Evolutionary conservation across 192 early-diverging fungal species (phyloP).

Genomic region (Coemansia sp.): DNA sequence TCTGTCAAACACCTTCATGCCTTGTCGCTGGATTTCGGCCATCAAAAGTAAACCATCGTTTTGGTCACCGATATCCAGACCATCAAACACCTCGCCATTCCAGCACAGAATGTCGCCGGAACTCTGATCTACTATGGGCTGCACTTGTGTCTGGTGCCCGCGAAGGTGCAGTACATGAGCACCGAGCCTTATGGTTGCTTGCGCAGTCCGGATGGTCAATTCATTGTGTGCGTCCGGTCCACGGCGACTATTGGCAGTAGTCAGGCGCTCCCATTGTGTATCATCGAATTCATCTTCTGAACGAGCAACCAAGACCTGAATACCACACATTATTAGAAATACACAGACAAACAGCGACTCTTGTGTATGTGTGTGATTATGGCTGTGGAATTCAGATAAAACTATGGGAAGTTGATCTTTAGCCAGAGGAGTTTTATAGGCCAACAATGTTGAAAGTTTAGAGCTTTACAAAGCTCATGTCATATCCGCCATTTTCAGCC

Average conservation of each 20-base stretch:
- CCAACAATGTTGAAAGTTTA: neutral
- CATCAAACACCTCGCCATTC: constrained; percentile 93
- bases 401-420: too few species aligned
- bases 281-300: neutral
- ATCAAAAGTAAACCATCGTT: constrained; percentile 64
- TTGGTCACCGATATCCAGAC: constrained; percentile 56
- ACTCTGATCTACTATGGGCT: constrained; percentile 57
- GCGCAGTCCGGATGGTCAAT: neutral
- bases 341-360: neutral
- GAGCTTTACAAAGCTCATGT: constrained; percentile 43
- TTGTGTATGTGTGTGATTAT: too few species aligned
- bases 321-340: constrained; percentile 30
- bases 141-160: constrained; percentile 55
- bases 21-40: constrained; percentile 29
- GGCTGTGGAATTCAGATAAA: too few species aligned
- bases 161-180: constrained; percentile 69
- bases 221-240: constrained; percentile 30
- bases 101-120: constrained; percentile 62
- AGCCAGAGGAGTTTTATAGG: too few species aligned
- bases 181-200: constrained; percentile 12
- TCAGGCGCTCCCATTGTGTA: constrained; percentile 17
- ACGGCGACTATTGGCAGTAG: constrained; percentile 28
- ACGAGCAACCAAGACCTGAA: constrained; percentile 24
- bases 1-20: constrained; percentile 44
- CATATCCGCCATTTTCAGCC: constrained; percentile 43